Base-by-base conservation (phyloP, 2,329 filamentous ascomycete genomes). In the Xylariaceae sp. region DNA sequence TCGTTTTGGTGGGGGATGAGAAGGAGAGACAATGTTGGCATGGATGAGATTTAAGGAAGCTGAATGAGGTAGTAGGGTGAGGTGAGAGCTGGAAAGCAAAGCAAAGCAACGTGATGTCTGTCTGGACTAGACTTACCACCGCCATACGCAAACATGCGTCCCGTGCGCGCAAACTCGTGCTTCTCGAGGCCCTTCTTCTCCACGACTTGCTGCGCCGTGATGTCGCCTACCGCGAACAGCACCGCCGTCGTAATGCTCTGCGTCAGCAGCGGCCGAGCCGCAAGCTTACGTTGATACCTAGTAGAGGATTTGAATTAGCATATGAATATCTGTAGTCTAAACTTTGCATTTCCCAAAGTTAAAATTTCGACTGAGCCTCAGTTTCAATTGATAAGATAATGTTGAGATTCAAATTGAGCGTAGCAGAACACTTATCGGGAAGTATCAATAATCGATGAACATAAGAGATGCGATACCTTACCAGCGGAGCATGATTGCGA, bases 161-260 rank as follows among this genome's bases (percentile, higher is more conserved):
- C 87, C 26, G 90, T 93, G 50, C 91, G 85, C 24, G 78, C 77
- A 33, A 86, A 67, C 69, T 94, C 89, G 74, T 99, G 94, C 64
- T 90, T 89, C 66, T 88, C 77, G 23, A 90, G 65, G 16, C 92
- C 93, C 69, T 83, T 87, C 74, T 87, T 88, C 78, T 98, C 94
- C 58, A 99, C 90, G 31, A 86, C 81, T 77, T 98, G 94, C 77
- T 99, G 95, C 33, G 95, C 92, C 65, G 96, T 87, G 59, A 89
- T 82, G 78, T 99, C 95, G 69, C 95, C 95, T 12, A 92, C 91
- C 56, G 90, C 93, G 74, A 98, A 99, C 62, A 99, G 87, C 58
- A 98, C 84, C 45, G 91, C 90, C 34, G 94, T 97, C 54, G 92
- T 96, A 68, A 96, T 79, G 73, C 89, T 91, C 80, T 96, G 92